Percentiles rank a stretch among this genome's conserved stretches.
Conservation (phyloP, 2,329 filamentous ascomycete genomes). For the Talaromyces sp. region DNA sequence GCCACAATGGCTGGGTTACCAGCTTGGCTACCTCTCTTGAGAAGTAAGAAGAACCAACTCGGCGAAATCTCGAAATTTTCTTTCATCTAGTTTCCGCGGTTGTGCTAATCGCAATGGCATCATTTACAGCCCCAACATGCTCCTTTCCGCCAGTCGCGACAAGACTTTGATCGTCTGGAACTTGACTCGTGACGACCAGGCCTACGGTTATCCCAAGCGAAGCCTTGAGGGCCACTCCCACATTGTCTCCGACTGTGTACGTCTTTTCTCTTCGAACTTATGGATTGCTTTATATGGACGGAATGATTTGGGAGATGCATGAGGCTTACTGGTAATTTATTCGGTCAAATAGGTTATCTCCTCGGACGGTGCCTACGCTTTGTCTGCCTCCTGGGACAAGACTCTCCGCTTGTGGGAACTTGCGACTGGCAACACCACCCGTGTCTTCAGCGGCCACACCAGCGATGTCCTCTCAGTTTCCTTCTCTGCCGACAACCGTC, state of each 20-base stretch:
- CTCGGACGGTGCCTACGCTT: conserved; percentile 97
- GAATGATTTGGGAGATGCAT: neutral
- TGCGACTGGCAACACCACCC: conserved; percentile 91
- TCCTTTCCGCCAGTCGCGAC: conserved; percentile 94
- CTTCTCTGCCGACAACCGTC: conserved; percentile 99
- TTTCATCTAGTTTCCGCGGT: conserved; percentile 3
- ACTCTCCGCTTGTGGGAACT: conserved; percentile 99
- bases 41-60: conserved; percentile 62
- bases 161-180: conserved; percentile 99
- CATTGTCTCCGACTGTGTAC: conserved; percentile 99
- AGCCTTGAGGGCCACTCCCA: conserved; percentile 98
- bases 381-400: conserved; percentile 99
- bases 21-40: conserved; percentile 96
- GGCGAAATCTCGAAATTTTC: conserved; percentile 19
- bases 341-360: conserved; percentile 76
- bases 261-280: conserved; percentile 36
- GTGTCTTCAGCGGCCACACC: conserved; percentile 97
- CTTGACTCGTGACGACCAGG: conserved; percentile 95
- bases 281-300: conserved; percentile 2
- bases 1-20: conserved; percentile 99
- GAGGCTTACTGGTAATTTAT: conserved; percentile 23
- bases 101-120: conserved; percentile 35
- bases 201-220: conserved; percentile 99
- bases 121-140: conserved; percentile 84
- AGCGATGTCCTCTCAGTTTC: conserved; percentile 99